Evolutionary conservation across 2,329 filamentous ascomycete genomes (phyloP).

Genomic region (Aspergillus amoenus): DNA sequence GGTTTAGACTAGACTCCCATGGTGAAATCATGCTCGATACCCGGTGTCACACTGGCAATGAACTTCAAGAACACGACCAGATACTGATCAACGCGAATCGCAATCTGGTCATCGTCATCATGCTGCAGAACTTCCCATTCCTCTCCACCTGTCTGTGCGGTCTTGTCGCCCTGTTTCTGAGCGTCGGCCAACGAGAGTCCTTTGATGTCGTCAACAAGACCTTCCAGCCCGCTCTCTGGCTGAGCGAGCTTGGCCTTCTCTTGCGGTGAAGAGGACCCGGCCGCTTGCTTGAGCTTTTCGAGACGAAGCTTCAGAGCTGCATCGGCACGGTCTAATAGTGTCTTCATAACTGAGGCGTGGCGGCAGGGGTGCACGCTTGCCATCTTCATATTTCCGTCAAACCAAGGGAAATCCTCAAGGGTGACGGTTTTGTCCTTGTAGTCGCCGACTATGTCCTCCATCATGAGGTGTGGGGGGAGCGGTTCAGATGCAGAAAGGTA

Average conservation of each 20-base stretch:
- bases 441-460: slow-evolving; percentile 94
- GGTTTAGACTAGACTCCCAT: slow-evolving; percentile 73
- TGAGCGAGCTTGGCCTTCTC: slow-evolving; percentile 20
- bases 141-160: slow-evolving; percentile 46
- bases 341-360: slow-evolving; percentile 97
- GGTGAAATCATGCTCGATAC: slow-evolving; percentile 96
- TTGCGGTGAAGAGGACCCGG: slow-evolving; percentile 45
- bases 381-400: slow-evolving; percentile 89
- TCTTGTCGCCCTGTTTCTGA: slow-evolving; percentile 27
- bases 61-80: slow-evolving; percentile 60
- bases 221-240: slow-evolving; percentile 68
- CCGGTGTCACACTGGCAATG: slow-evolving; percentile 87
- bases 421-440: slow-evolving; percentile 99
- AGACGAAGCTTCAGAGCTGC: slow-evolving; percentile 85
- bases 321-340: slow-evolving; percentile 90
- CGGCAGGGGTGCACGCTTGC: slow-evolving; percentile 96
- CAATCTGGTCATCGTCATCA: slow-evolving; percentile 48
- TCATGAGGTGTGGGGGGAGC: slow-evolving; percentile 80
- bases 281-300: slow-evolving; percentile 72
- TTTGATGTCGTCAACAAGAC: slow-evolving; percentile 77
- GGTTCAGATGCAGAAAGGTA: slow-evolving; percentile 79
- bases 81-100: slow-evolving; percentile 53
- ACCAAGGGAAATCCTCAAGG: slow-evolving; percentile 95
- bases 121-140: slow-evolving; percentile 65
- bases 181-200: slow-evolving; percentile 58